Base-by-base conservation (phyloP, 139 green algal species). In the Axilococcus clingmanii region DNA sequence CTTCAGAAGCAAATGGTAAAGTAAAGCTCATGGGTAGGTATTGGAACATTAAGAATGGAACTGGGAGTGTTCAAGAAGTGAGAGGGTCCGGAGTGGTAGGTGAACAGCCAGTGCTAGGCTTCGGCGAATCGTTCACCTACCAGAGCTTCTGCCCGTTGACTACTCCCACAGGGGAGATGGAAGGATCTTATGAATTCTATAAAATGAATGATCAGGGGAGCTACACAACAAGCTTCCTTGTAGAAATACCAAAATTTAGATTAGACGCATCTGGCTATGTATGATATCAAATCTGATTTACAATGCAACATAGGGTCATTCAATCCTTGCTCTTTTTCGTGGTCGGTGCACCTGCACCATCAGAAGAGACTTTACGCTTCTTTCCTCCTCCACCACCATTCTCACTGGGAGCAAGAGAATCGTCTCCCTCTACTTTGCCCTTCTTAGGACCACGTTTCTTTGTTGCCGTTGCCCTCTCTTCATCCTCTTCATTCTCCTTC, bases 401-500 rank as follows among this genome's bases (percentile, higher is more conserved):
- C 22, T 55, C 60, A 52, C 19, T 15, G 6, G 31, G 47, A 20
- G 38, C 51, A 12, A 14, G 48, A 8, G 45, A 17, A 28, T 7
- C 25, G 19, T 27, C 16, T 44, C 51, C 22, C 4, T 47, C 38
- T 20, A 22, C n/a, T 28, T 38, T 57, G 16, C 33, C 32, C 20
- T 22, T 52, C 49, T 51, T 46, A 28, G 22, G 40, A 46, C 41
- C 25, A 33, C 65, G 16, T 48, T 57, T 40, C 40, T 71, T 66
- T 25, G 22, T 7, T 23, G 25, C 52, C 20, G 11, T 51, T 11
- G 27, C 42, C 20, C 40, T 30, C 28, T 49, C 55, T 23, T 72
- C 61, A 5, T 75, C 59, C 29, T 66, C 61, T 48, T 72, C 66
- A 31, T 75, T 75, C 79, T 97, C 89, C 72, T 94, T 94, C 82